Conservation (phyloP, 2,329 filamentous ascomycete genomes). For the Aureobasidium sp. region DNA sequence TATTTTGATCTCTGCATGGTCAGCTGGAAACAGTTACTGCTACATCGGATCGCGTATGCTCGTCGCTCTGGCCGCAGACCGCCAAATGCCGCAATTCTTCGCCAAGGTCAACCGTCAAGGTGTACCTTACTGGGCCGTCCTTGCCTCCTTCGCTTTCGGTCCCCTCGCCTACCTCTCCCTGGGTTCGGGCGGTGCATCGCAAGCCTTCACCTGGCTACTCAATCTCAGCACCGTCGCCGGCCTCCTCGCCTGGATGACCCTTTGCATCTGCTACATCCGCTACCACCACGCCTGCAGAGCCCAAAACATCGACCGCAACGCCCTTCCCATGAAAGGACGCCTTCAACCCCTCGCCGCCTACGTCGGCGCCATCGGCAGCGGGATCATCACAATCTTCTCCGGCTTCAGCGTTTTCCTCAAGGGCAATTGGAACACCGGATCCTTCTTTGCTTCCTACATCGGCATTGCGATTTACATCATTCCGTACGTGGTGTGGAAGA, state of each 20-base stretch:
- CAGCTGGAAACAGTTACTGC: conserved; percentile 51
- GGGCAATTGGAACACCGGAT: conserved; percentile 22
- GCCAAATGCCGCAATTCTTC: conserved; percentile 51
- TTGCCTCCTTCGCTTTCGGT: conserved; percentile 36
- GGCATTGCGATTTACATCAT: conserved; percentile 32
- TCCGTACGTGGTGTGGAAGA: conserved; percentile 37
- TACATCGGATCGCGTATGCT: conserved; percentile 51
- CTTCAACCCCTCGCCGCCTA: conserved; percentile 26
- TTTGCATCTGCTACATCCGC: conserved; percentile 39
- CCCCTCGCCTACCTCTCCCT: conserved; percentile 36
- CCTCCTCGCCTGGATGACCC: conserved; percentile 20
- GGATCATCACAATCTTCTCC: conserved; percentile 24
- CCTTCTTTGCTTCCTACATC: conserved; percentile 34
- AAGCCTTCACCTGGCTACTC: conserved; percentile 20
- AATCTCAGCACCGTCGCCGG: conserved; percentile 21
- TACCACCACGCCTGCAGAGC: conserved; percentile 35
- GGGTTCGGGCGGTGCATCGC: conserved; percentile 20
- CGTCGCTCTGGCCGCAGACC: conserved; percentile 52
- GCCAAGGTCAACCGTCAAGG: conserved; percentile 44
- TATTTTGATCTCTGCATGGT: conserved; percentile 64
- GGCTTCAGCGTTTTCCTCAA: conserved; percentile 34
- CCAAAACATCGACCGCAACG: conserved; percentile 30
- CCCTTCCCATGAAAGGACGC: conserved; percentile 33
- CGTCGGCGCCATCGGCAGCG: conserved; percentile 16
- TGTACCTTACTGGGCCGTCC: conserved; percentile 46